Conservation (phyloP, 2,329 filamentous ascomycete species). For the Ophiostoma populinum region DNA sequence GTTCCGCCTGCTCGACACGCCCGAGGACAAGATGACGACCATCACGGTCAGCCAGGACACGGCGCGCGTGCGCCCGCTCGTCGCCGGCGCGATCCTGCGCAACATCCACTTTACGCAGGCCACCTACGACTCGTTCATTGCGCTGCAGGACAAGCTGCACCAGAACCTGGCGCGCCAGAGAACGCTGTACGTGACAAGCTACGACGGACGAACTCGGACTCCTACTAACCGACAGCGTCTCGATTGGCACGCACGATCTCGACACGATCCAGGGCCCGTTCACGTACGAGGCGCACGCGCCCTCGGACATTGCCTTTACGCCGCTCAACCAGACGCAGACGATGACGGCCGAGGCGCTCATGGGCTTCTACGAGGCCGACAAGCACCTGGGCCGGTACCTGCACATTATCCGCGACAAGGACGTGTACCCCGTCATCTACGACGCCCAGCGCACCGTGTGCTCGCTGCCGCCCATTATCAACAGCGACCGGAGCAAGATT, state of each 20-base stretch:
- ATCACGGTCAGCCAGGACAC: conserved; percentile 68
- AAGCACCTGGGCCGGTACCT: conserved; percentile 68
- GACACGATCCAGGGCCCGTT: conserved; percentile 90
- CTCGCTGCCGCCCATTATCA: conserved; percentile 94
- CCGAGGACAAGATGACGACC: conserved; percentile 56
- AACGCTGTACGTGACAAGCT: conserved; percentile 35
- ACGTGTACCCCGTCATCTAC: conserved; percentile 90
- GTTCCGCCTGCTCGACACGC: conserved; percentile 57
- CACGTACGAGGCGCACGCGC: conserved; percentile 82
- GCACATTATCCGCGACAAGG: conserved; percentile 84
- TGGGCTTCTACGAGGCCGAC: conserved; percentile 91
- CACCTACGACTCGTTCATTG: conserved; percentile 93
- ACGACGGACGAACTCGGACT: background rate
- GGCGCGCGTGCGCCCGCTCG: conserved; percentile 64
- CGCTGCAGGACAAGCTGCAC: conserved; percentile 93
- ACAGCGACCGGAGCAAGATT: conserved; percentile 94
- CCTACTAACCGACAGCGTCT: conserved; percentile 32
- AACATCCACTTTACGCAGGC: conserved; percentile 84
- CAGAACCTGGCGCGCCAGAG: conserved; percentile 86
- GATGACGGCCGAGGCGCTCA: conserved; percentile 76
- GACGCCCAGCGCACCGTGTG: conserved; percentile 76
- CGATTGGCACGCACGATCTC: conserved; percentile 92
- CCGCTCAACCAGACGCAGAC: conserved; percentile 83
- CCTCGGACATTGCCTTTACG: conserved; percentile 80
- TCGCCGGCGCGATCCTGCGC: conserved; percentile 76